These are phyloP conservation scores for Eimeria tenella DNA, from an alignment of 169 alveolate species.

Conservation along the genomic window DNA sequence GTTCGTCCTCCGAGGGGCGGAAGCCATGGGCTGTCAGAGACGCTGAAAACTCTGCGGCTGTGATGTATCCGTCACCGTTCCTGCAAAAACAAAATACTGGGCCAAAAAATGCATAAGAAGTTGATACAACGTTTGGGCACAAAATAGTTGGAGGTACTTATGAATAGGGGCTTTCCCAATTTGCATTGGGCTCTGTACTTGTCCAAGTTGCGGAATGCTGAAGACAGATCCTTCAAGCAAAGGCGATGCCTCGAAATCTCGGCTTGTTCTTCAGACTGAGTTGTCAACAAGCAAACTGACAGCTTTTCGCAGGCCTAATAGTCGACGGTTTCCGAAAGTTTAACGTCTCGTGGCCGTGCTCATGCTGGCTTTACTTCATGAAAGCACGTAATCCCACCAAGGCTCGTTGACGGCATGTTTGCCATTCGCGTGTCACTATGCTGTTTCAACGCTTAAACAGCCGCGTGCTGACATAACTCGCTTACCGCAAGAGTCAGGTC, in stretches of 20 bases:
- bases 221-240: constrained; percentile 72
- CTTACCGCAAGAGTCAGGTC: constrained; percentile 78
- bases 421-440: neutral
- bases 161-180: neutral
- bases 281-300: neutral
- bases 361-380: too few species aligned
- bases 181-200: constrained; percentile 60
- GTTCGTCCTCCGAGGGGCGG: constrained; percentile 75
- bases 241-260: constrained; percentile 78
- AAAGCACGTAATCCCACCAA: too few species aligned
- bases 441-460: neutral
- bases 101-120: neutral
- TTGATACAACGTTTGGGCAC: neutral
- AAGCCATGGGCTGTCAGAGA: constrained; percentile 68
- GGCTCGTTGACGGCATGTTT: too few species aligned
- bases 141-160: neutral
- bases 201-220: constrained; percentile 75
- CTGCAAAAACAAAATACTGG: constrained; percentile 27
- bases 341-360: too few species aligned
- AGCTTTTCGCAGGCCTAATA: neutral
- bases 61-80: constrained; percentile 78
- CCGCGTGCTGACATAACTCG: neutral
- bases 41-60: constrained; percentile 72
- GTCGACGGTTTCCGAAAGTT: too few species aligned
- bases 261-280: constrained; percentile 80